Conservation (phyloP, 345 rosid species). For the Eucalyptus erythrocorys region DNA sequence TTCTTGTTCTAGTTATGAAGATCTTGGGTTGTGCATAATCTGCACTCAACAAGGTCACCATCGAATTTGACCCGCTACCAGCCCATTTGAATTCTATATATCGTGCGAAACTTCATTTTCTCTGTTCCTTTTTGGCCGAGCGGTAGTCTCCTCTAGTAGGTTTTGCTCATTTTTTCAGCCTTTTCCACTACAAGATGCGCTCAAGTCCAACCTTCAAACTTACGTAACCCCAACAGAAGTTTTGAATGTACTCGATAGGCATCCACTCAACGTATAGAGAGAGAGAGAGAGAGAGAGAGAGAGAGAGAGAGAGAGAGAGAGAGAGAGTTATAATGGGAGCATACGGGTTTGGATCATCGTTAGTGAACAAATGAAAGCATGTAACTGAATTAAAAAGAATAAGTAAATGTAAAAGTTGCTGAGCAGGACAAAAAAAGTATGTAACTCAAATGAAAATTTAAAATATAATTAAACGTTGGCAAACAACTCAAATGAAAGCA, state of each 20-base stretch:
- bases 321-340: neutral
- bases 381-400: too few relatives aligned
- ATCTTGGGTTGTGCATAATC: too few relatives aligned
- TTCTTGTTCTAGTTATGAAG: too few relatives aligned
- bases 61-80: neutral
- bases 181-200: neutral
- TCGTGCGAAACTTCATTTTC: neutral
- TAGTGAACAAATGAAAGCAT: neutral
- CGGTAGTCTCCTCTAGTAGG: neutral
- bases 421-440: neutral
- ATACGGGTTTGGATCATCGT: neutral
- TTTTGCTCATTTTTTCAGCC: neutral
- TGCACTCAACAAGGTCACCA: too few relatives aligned
- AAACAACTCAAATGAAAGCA: neutral
- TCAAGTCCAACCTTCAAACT: neutral
- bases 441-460: neutral
- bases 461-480: neutral
- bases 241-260: neutral
- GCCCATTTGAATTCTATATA: neutral
- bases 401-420: neutral
- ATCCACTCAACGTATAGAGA: neutral
- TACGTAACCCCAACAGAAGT: neutral
- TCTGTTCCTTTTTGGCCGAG: neutral
- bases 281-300: neutral
- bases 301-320: too few relatives aligned